These are phyloP conservation scores for Cucumis hystrix DNA, from an alignment of 306 rosid species.

Conservation along the genomic window DNA sequence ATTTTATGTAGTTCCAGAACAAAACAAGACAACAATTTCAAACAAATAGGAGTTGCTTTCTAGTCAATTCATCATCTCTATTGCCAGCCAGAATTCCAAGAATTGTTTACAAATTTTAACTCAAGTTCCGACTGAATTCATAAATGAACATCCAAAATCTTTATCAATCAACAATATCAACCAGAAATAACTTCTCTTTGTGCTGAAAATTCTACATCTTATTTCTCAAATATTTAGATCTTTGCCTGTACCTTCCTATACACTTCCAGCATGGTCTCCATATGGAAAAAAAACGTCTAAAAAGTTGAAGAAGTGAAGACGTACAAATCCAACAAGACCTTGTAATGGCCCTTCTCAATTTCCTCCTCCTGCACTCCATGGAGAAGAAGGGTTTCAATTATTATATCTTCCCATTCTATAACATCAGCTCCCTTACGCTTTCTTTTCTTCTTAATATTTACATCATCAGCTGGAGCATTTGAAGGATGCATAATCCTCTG, in stretches of 20 bases:
- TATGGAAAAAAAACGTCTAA: slow-evolving; percentile 4
- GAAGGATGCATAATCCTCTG: slow-evolving; percentile 36
- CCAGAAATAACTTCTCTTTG: background rate
- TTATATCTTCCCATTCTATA: slow-evolving; percentile 74
- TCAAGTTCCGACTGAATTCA: background rate
- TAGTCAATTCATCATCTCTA: background rate
- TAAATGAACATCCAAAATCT: background rate
- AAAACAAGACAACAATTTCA: background rate
- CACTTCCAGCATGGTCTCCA: background rate
- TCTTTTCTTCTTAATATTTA: slow-evolving; percentile 25
- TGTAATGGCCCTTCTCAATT: slow-evolving; percentile 79
- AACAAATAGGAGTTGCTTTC: background rate
- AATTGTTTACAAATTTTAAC: background rate
- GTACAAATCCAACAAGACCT: slow-evolving; percentile 40
- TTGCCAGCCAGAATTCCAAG: background rate
- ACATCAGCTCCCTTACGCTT: slow-evolving; percentile 16
- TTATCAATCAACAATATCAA: background rate
- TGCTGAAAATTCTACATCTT: background rate
- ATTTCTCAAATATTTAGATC: background rate
- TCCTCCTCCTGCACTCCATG: slow-evolving; percentile 65
- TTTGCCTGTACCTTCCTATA: background rate
- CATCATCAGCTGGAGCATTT: slow-evolving; percentile 6
- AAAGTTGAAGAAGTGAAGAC: slow-evolving; percentile 42
- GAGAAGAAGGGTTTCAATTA: slow-evolving; percentile 66
- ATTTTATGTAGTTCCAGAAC: background rate